phyloP scores from a whole-genome alignment of 805 yeast genomes.

The Diddensiella caesifluorescens region DNA sequence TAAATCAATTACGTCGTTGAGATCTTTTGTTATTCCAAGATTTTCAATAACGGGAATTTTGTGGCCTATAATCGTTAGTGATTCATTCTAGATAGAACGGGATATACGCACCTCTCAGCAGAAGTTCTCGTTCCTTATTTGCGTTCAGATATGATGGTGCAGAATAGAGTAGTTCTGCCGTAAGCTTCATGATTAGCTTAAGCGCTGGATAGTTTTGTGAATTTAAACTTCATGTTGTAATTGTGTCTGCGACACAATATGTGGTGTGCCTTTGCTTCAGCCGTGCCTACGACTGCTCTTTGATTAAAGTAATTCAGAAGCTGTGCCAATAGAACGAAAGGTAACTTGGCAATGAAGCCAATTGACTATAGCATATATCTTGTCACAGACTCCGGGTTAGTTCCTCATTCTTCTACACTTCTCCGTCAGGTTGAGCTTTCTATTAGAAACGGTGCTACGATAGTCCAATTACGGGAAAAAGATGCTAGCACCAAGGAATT shows the following conservation, averaged over 20 bases:
- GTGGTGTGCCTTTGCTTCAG: too few relatives aligned
- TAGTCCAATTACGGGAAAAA: slow-evolving; percentile 83
- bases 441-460: slow-evolving; percentile 65
- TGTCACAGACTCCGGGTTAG: slow-evolving; percentile 74
- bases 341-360: not conserved
- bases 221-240: too few relatives aligned
- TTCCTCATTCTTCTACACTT: slow-evolving; percentile 55
- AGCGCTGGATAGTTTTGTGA: too few relatives aligned
- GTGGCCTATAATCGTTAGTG: slow-evolving; percentile 17
- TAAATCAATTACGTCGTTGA: slow-evolving; percentile 58
- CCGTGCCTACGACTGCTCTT: too few relatives aligned
- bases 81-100: not conserved
- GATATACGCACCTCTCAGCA: slow-evolving; percentile 35
- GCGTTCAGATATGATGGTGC: slow-evolving; percentile 50
- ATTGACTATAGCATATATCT: slow-evolving; percentile 62
- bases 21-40: slow-evolving; percentile 39
- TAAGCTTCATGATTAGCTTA: slow-evolving; percentile 48
- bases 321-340: too few relatives aligned
- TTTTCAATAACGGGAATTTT: slow-evolving; percentile 42
- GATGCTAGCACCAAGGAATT: slow-evolving; percentile 61
- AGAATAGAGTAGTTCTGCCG: slow-evolving; percentile 43
- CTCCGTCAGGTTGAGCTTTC: slow-evolving; percentile 56
- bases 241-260: too few relatives aligned
- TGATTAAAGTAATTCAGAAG: too few relatives aligned
- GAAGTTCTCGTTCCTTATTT: slow-evolving; percentile 38